Base-by-base conservation (phyloP, 768 basidiomycete species). In the Thelephora ganbajun region DNA sequence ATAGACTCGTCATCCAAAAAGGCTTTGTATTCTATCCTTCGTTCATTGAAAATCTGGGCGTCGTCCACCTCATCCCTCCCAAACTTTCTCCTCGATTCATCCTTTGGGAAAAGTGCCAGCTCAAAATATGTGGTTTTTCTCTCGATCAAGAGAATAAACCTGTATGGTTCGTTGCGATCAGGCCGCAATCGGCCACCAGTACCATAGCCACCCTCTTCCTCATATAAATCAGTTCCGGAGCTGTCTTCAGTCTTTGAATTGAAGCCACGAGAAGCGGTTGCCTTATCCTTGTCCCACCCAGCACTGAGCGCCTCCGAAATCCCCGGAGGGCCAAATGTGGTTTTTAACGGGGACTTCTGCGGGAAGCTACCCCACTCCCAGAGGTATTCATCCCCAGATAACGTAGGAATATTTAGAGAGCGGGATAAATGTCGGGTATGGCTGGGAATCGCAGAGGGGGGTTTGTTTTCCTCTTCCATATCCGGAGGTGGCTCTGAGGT, bases 351-450 rank as follows among this genome's bases (percentile, higher is more conserved):
- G 3, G 86, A 85, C 19, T 78, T 82, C 52, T 80, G 83, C 23
- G 89, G 92, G 56, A 93, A 87, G 16, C 74, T 79, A 22, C 89
- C 90, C 90, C 91, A 93, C 55, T 93, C 92, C 91, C 91, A 93
- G 5, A 85, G 84, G 56, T 91, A 91, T 57, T 87, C 83, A 48
- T 78, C 79, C 2, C 48, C 36, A 0, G 56, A 46, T 3, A 54
- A 43, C 49, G 26, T 16, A 6, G 54, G 48, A 33, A 44, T 22
- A 47, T 46, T 37, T 43, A 44, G 43, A 7, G 33, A 47, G 52
- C 48, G 44, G 48, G 53, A 34, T 52, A 41, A 34, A 41, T 22
- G 11, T 39, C 11, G n/a, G 39, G 33, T 16, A 52, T 35, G 33
- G 33, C 48, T 14, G 51, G 44, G 18, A 51, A 33, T 20, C 26